Evolutionary conservation across 2,329 filamentous ascomycete genomes (phyloP).

Genomic region (Thelonectria discophora): DNA sequence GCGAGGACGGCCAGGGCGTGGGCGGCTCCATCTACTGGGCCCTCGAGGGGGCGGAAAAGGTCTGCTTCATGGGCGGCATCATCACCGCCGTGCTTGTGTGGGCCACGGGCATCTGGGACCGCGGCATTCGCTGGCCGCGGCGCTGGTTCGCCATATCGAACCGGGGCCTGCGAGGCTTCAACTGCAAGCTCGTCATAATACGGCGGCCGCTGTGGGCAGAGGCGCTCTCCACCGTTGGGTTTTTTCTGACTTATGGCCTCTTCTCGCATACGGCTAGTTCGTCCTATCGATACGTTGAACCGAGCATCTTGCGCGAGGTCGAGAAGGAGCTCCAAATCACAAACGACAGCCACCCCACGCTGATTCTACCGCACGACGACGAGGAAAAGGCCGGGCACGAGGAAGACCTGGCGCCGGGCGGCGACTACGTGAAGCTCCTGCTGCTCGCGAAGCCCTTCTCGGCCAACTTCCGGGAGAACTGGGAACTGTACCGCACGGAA

Average conservation of each 20-base stretch:
- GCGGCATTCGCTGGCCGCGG: constrained; percentile 91
- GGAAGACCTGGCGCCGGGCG: constrained; percentile 89
- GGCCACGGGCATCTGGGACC: constrained; percentile 96
- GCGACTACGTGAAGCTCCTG: constrained; percentile 90
- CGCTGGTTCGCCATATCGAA: constrained; percentile 92
- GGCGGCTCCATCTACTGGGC: constrained; percentile 98
- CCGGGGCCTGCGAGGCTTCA: constrained; percentile 88
- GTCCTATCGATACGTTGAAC: constrained; percentile 81
- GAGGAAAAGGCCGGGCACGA: constrained; percentile 77
- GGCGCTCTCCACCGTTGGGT: constrained; percentile 74
- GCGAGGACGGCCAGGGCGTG: constrained; percentile 90
- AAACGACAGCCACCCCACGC: constrained; percentile 51
- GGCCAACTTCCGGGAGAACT: constrained; percentile 93
- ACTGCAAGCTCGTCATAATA: constrained; percentile 93
- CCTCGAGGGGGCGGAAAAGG: constrained; percentile 87
- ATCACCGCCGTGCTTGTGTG: constrained; percentile 88
- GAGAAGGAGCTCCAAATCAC: constrained; percentile 65
- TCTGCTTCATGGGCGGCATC: constrained; percentile 90
- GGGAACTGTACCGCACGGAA: constrained; percentile 92
- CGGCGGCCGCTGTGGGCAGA: constrained; percentile 85
- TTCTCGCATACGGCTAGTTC: constrained; percentile 74
- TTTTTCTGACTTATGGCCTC: constrained; percentile 79
- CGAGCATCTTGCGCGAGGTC: constrained; percentile 65
- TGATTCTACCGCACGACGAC: constrained; percentile 58
- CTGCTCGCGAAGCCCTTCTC: constrained; percentile 95